Conservation (phyloP, 2,329 filamentous ascomycete genomes). For the Byssoonygena ceratinophila region DNA sequence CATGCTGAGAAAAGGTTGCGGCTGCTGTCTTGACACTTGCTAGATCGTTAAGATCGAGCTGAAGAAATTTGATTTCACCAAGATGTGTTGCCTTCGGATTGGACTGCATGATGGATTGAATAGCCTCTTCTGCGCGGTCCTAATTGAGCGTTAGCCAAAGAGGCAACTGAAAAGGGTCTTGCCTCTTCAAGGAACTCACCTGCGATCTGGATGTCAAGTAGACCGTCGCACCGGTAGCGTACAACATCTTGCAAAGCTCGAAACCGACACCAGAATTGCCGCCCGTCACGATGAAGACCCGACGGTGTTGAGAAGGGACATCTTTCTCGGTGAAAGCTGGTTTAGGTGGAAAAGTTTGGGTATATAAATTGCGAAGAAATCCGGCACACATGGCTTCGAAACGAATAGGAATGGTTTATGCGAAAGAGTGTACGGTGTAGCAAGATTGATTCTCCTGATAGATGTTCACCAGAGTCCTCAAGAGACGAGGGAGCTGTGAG, state of each 20-base stretch:
- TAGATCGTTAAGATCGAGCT: not conserved
- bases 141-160: not conserved
- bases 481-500: constrained; percentile 1
- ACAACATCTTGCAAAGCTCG: constrained; percentile 46
- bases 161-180: too few species aligned
- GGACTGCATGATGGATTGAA: not conserved
- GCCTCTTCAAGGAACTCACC: too few species aligned
- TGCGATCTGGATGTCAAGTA: constrained; percentile 45
- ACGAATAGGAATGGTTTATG: not conserved
- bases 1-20: constrained; percentile 27
- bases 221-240: constrained; percentile 45
- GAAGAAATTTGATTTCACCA: not conserved
- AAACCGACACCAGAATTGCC: constrained; percentile 24
- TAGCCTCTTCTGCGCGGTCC: not conserved
- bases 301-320: not conserved
- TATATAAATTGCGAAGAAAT: not conserved
- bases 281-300: constrained; percentile 45
- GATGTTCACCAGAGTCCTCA: constrained; percentile 14
- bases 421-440: not conserved
- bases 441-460: too few species aligned
- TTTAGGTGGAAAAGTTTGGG: not conserved
- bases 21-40: constrained; percentile 28
- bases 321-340: not conserved
- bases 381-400: not conserved
- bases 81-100: not conserved